Evolutionary conservation across 2,329 filamentous ascomycete genomes (phyloP).

Genomic region (Phyllosticta citrichinensis): DNA sequence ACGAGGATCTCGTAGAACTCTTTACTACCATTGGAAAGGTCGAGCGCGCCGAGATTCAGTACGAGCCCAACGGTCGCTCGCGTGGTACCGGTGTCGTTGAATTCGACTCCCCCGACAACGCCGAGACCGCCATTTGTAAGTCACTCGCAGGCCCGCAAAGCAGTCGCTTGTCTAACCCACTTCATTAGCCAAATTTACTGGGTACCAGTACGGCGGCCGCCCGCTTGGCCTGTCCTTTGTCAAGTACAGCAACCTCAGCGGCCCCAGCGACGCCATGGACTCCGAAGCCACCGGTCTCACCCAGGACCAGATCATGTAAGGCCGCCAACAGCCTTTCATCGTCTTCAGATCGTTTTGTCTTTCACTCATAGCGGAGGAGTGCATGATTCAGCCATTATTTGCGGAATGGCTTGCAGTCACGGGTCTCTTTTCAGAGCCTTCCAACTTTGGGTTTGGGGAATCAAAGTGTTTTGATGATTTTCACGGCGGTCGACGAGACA

Average conservation of each 20-base stretch:
- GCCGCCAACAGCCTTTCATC: background rate
- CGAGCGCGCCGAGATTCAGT: conserved; percentile 97
- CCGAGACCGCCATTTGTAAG: conserved; percentile 77
- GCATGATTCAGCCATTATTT: background rate
- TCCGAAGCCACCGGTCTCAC: conserved; percentile 64
- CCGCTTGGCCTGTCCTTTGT: conserved; percentile 89
- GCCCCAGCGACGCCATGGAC: conserved; percentile 61
- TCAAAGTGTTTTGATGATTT: background rate
- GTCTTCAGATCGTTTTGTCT: background rate
- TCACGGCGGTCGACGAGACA: background rate
- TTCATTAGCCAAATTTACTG: conserved; percentile 73
- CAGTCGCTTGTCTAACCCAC: conserved; percentile 18
- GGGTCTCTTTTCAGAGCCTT: background rate
- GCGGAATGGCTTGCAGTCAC: background rate
- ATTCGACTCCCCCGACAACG: conserved; percentile 73
- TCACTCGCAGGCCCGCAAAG: conserved; percentile 6
- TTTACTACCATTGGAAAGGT: conserved; percentile 98
- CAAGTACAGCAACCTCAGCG: conserved; percentile 72
- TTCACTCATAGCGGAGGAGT: background rate
- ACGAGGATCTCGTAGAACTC: conserved; percentile 90
- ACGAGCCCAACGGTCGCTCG: conserved; percentile 91
- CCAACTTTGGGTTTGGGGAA: background rate
- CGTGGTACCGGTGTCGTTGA: conserved; percentile 94
- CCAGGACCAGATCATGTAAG: conserved; percentile 97
- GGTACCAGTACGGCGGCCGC: conserved; percentile 92